Conservation (phyloP, 208 protist genomes). For the Kentomonas sorsogonicus region DNA sequence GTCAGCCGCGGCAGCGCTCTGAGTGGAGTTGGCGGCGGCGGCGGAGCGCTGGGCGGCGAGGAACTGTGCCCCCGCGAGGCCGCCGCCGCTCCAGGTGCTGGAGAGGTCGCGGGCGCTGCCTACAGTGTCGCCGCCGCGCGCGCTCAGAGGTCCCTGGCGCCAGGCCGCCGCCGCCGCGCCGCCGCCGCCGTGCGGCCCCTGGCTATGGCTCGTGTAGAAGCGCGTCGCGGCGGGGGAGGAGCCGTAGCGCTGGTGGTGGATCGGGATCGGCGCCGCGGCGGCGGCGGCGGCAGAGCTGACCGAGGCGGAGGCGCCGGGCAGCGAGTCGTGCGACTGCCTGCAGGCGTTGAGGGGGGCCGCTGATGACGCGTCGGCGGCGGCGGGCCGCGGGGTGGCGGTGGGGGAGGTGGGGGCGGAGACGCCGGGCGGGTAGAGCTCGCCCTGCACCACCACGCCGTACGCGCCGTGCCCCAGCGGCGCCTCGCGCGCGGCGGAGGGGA, state of each 20-base stretch:
- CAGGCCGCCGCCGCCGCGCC: too few species aligned
- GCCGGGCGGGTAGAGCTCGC: slow-evolving; percentile 47
- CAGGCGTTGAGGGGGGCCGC: neutral
- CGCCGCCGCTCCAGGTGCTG: neutral
- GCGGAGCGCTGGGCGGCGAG: neutral
- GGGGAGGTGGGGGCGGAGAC: neutral
- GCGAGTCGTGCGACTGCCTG: too few species aligned
- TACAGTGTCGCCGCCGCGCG: neutral
- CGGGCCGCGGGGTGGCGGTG: too few species aligned
- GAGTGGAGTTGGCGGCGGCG: too few species aligned
- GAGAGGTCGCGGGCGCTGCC: neutral
- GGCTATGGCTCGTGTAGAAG: too few species aligned
- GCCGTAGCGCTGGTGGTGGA: slow-evolving; percentile 41
- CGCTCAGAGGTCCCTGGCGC: neutral
- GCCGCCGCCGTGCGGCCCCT: too few species aligned
- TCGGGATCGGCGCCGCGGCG: slow-evolving; percentile 7
- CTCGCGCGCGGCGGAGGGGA: slow-evolving; percentile 16
- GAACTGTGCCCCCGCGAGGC: neutral
- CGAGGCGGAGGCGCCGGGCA: neutral
- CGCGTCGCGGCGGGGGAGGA: neutral
- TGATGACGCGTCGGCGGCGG: neutral
- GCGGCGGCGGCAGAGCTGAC: neutral
- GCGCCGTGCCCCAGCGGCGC: slow-evolving; percentile 39
- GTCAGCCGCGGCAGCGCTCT: too few species aligned
- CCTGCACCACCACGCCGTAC: slow-evolving; percentile 56